Percentiles rank a stretch among this genome's conserved stretches.
Evolutionary conservation across 352 stramenopile genomes (phyloP).

Genomic region (Phytophthora ramorum): DNA sequence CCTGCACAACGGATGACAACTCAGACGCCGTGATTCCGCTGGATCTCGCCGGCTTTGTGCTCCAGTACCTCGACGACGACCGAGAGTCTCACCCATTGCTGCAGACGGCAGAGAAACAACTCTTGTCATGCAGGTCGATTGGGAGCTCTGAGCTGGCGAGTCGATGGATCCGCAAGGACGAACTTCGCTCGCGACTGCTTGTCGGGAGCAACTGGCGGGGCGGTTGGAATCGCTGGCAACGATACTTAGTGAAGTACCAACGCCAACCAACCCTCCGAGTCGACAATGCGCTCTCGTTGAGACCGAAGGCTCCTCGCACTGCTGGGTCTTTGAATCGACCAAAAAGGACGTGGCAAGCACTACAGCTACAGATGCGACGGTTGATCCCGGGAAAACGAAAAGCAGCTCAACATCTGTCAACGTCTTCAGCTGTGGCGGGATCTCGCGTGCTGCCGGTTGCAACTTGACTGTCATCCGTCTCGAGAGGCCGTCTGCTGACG

Average conservation of each 20-base stretch:
- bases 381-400: not conserved
- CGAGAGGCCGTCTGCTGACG: too few relatives aligned
- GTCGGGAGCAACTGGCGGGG: slow-evolving; percentile 10
- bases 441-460: slow-evolving; percentile 19
- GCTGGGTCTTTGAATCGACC: not conserved
- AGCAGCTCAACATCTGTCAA: not conserved
- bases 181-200: slow-evolving; percentile 25
- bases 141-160: slow-evolving; percentile 4
- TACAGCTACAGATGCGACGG: slow-evolving; percentile 6
- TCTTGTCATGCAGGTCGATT: slow-evolving; percentile 23
- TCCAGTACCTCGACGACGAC: slow-evolving; percentile 23
- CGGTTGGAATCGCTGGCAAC: slow-evolving; percentile 6
- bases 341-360: slow-evolving; percentile 5
- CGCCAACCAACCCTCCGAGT: not conserved
- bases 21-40: slow-evolving; percentile 17
- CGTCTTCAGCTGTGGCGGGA: slow-evolving; percentile 5
- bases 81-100: slow-evolving; percentile 19
- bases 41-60: slow-evolving; percentile 23
- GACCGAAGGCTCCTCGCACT: not conserved
- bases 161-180: slow-evolving; percentile 27
- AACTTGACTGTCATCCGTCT: not conserved
- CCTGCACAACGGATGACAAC: slow-evolving; percentile 13
- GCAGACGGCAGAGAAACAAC: slow-evolving; percentile 22
- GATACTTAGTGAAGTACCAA: slow-evolving; percentile 8
- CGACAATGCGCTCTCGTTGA: not conserved